Percentiles rank a stretch among this genome's conserved stretches.
These are phyloP conservation scores for Dendrothele bispora DNA, from an alignment of 768 basidiomycete genomes.

Conservation along the genomic window DNA sequence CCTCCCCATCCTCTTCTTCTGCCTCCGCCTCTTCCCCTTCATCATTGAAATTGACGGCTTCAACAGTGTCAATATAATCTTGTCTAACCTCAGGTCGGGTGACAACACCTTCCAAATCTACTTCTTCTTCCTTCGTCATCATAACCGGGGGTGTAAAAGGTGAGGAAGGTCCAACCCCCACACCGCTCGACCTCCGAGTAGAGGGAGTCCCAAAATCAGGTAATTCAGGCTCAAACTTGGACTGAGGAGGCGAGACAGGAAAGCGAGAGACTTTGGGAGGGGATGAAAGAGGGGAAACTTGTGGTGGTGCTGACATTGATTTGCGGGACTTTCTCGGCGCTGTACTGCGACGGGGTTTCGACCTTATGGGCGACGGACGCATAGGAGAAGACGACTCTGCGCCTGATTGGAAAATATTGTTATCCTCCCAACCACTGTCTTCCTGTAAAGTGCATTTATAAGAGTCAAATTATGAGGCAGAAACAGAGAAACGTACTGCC, in stretches of 20 bases:
- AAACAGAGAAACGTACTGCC: slow-evolving; percentile 23
- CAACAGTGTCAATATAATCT: not conserved
- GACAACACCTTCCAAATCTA: slow-evolving; percentile 19
- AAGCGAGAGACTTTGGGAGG: slow-evolving; percentile 28
- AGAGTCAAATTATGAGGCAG: slow-evolving; percentile 1
- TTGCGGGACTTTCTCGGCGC: slow-evolving; percentile 56
- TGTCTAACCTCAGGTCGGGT: slow-evolving; percentile 5
- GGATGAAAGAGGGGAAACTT: slow-evolving; percentile 45
- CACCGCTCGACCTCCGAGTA: slow-evolving; percentile 31
- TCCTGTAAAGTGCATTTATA: slow-evolving; percentile 32
- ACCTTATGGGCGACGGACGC: slow-evolving; percentile 56
- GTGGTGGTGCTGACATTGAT: slow-evolving; percentile 72
- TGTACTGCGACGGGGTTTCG: slow-evolving; percentile 42
- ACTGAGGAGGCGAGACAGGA: slow-evolving; percentile 49
- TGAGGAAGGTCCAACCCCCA: slow-evolving; percentile 10
- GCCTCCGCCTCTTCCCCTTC: slow-evolving; percentile 12
- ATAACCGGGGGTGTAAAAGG: slow-evolving; percentile 10
- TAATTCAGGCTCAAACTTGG: slow-evolving; percentile 56
- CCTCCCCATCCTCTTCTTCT: slow-evolving; percentile 15
- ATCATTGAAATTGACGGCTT: not conserved
- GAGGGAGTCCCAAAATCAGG: slow-evolving; percentile 25
- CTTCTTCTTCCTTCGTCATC: slow-evolving; percentile 23
- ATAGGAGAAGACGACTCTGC: slow-evolving; percentile 82
- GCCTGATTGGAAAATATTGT: slow-evolving; percentile 89
- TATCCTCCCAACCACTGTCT: slow-evolving; percentile 89